Conservation (phyloP, 169 alveolate genomes). For the Plasmodium knowlesi region DNA sequence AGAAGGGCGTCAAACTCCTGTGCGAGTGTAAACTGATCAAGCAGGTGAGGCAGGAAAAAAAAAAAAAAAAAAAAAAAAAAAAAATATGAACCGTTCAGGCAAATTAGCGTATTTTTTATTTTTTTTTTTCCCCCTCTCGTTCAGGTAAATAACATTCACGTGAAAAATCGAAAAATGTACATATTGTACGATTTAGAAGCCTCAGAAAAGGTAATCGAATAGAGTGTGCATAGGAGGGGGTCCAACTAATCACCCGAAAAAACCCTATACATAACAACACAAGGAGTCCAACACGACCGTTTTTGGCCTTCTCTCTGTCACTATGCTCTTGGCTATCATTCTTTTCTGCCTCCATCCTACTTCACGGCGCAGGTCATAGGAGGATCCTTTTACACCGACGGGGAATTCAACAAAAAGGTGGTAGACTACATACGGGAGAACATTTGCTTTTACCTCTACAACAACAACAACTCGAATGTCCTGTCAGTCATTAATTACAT, state of each 20-base stretch:
- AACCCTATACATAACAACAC: not conserved
- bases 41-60: conserved; percentile 38
- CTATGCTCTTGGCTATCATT: not conserved
- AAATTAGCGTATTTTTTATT: not conserved
- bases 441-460: conserved; percentile 74
- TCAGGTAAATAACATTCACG: conserved; percentile 89
- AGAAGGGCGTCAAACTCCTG: conserved; percentile 88
- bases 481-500: conserved; percentile 76
- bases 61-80: not conserved
- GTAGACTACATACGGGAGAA: conserved; percentile 87
- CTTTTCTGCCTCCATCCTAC: not conserved
- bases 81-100: conserved; percentile 8
- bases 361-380: conserved; percentile 85
- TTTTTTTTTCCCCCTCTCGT: too few species aligned
- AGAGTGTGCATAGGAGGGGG: not conserved
- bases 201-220: conserved; percentile 86
- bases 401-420: conserved; percentile 91
- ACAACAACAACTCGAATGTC: conserved; percentile 74
- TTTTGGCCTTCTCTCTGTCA: not conserved
- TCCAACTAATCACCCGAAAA: not conserved
- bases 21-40: conserved; percentile 89
- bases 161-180: conserved; percentile 91
- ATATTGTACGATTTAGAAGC: conserved; percentile 91
- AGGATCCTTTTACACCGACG: conserved; percentile 92
- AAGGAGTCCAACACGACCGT: not conserved